phyloP scores from a whole-genome alignment of 257 asterid genomes.

The Ajuga chamaepitys region DNA sequence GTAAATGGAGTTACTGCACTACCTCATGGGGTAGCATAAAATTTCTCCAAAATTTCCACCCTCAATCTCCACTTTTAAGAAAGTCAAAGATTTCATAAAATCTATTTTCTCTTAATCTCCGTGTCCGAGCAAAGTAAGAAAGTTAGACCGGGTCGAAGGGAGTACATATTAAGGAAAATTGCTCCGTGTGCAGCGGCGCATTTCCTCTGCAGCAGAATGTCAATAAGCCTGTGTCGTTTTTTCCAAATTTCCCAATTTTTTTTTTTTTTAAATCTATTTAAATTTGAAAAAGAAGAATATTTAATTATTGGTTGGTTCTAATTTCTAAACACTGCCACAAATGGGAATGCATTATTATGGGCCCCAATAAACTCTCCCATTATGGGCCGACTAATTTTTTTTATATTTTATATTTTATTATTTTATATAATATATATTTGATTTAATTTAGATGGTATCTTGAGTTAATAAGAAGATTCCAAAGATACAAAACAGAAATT shows the following conservation, averaged over 20 bases:
- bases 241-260: slow-evolving; percentile 28
- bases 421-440: background rate
- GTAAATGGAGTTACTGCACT: no score
- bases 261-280: slow-evolving; percentile 5
- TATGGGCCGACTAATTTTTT: slow-evolving; percentile 25
- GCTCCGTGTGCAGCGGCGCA: slow-evolving; percentile 53
- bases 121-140: no score
- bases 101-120: no score
- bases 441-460: slow-evolving; percentile 23
- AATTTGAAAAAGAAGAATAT: background rate
- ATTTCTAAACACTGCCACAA: slow-evolving; percentile 12
- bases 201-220: slow-evolving; percentile 33
- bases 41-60: no score
- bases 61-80: no score
- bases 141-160: no score
- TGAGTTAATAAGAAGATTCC: slow-evolving; percentile 41
- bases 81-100: no score
- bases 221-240: slow-evolving; percentile 43
- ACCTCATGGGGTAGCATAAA: no score
- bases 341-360: background rate
- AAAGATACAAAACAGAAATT: slow-evolving; percentile 25
- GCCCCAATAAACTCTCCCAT: slow-evolving; percentile 14
- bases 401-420: background rate
- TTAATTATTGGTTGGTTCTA: slow-evolving; percentile 14
- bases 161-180: slow-evolving; percentile 23